Evolutionary conservation across 371 early-diverging fungal genomes (phyloP).

Genomic region (Actinomucor elegans): DNA sequence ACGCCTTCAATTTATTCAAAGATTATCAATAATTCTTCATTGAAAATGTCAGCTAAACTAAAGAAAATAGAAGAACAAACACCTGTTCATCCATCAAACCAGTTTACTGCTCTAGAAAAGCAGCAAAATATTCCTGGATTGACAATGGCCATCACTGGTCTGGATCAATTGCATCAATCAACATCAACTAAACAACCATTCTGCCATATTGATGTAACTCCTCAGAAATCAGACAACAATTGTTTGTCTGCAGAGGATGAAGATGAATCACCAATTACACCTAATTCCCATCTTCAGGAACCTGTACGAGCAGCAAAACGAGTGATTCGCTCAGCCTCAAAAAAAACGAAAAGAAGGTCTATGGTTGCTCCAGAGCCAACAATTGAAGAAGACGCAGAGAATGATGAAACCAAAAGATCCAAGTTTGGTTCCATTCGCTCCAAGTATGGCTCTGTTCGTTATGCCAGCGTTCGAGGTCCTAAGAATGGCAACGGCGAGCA

Average conservation of each 20-base stretch:
- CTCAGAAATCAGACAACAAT: too few species aligned
- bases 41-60: slow-evolving; percentile 27
- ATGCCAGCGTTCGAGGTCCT: slow-evolving; percentile 8
- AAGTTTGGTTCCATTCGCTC: too few species aligned
- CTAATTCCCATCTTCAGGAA: slow-evolving; percentile 9
- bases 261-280: slow-evolving; percentile 11
- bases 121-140: too few species aligned
- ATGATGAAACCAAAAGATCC: not conserved
- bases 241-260: too few species aligned
- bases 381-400: not conserved
- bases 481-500: slow-evolving; percentile 15
- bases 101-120: too few species aligned
- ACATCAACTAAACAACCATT: too few species aligned
- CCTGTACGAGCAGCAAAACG: slow-evolving; percentile 18
- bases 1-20: slow-evolving; percentile 6
- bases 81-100: not conserved
- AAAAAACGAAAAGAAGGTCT: slow-evolving; percentile 21
- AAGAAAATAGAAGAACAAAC: slow-evolving; percentile 8
- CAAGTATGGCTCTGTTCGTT: slow-evolving; percentile 14
- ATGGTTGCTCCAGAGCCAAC: slow-evolving; percentile 3
- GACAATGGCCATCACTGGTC: too few species aligned
- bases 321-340: slow-evolving; percentile 20
- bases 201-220: too few species aligned
- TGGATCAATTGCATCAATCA: too few species aligned
- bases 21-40: slow-evolving; percentile 25